phyloP scores from a whole-genome alignment of 2,329 filamentous ascomycete genomes.

The Monosporascus sp. region DNA sequence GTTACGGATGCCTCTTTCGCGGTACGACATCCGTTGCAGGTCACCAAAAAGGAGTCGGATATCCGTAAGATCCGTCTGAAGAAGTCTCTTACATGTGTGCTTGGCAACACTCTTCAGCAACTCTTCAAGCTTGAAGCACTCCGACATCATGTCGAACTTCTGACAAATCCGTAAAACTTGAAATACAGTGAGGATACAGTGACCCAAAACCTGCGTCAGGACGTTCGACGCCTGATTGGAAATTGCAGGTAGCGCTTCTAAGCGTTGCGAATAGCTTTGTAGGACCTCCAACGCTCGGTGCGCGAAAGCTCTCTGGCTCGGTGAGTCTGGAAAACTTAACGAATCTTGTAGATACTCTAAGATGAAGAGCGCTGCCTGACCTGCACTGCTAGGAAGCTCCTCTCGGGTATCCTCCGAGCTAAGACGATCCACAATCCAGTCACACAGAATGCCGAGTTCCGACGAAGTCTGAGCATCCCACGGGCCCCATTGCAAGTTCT shows the following conservation, averaged over 20 bases:
- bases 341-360: conserved; percentile 41
- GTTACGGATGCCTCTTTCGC: conserved; percentile 47
- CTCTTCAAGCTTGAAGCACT: conserved; percentile 43
- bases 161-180: conserved; percentile 39
- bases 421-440: conserved; percentile 48
- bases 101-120: conserved; percentile 38
- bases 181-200: conserved; percentile 31
- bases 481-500: conserved; percentile 45
- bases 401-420: conserved; percentile 11
- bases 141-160: conserved; percentile 23
- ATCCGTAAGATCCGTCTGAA: conserved; percentile 35
- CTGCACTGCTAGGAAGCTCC: conserved; percentile 13
- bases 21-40: conserved; percentile 37
- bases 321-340: conserved; percentile 32
- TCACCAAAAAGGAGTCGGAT: conserved; percentile 42
- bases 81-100: conserved; percentile 33
- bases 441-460: conserved; percentile 56
- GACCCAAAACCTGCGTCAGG: conserved; percentile 31
- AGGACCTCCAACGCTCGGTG: conserved; percentile 39
- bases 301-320: conserved; percentile 35
- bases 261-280: conserved; percentile 32
- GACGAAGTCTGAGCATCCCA: conserved; percentile 57
- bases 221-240: conserved; percentile 18
- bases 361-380: conserved; percentile 38
- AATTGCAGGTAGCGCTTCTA: conserved; percentile 19